Conservation (phyloP, 306 rosid species). For the Lathyrus oleraceus region DNA sequence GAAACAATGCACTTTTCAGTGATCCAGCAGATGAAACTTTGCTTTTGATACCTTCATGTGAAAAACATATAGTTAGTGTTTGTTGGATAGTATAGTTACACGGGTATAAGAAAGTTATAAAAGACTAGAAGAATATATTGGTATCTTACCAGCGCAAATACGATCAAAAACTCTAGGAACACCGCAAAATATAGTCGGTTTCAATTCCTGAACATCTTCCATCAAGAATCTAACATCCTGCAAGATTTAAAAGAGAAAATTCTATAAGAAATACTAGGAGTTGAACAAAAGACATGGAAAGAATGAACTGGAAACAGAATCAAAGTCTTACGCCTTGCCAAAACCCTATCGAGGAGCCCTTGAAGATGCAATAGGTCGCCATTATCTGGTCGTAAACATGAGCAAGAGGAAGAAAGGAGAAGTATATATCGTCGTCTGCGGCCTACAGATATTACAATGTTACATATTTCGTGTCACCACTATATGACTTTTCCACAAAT, state of each 20-base stretch:
- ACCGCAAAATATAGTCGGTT: slow-evolving; percentile 84
- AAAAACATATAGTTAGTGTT: slow-evolving; percentile 12
- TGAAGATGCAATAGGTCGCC: slow-evolving; percentile 79
- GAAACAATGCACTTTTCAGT: slow-evolving; percentile 59
- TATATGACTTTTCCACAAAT: background rate
- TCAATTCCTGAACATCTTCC: slow-evolving; percentile 77
- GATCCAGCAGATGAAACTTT: slow-evolving; percentile 71
- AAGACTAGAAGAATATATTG: background rate
- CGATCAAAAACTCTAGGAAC: slow-evolving; percentile 95
- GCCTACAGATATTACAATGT: slow-evolving; percentile 32
- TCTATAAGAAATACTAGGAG: slow-evolving; percentile 25
- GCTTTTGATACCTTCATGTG: slow-evolving; percentile 52
- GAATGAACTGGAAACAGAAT: slow-evolving; percentile 8
- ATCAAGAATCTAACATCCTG: slow-evolving; percentile 84
- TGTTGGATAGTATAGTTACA: background rate
- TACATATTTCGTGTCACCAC: slow-evolving; percentile 9
- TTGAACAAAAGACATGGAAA: slow-evolving; percentile 12
- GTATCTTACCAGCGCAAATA: slow-evolving; percentile 54
- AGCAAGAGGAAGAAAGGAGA: slow-evolving; percentile 81
- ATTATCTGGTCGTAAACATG: slow-evolving; percentile 80
- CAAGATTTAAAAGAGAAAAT: slow-evolving; percentile 25
- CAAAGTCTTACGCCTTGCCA: slow-evolving; percentile 66
- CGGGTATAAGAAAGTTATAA: background rate
- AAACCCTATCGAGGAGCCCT: slow-evolving; percentile 54
- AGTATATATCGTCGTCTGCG: slow-evolving; percentile 42